A percentile compares a stretch with the other conserved stretches of the same genome.
These are phyloP conservation scores for Coniella lustricola DNA, from an alignment of 2,329 filamentous ascomycete genomes.

Conservation along the genomic window DNA sequence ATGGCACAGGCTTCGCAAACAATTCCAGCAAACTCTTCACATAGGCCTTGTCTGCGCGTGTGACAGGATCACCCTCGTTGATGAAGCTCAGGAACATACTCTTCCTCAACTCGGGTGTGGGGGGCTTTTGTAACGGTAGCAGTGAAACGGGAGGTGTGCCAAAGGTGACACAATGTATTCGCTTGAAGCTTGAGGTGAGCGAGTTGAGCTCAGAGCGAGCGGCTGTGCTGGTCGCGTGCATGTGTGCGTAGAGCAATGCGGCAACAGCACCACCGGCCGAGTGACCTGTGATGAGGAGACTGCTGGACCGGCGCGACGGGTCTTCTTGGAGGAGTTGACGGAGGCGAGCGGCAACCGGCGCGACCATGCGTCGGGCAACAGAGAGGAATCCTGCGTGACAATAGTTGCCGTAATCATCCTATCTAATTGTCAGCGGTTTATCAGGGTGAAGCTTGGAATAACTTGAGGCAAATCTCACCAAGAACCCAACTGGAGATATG, in stretches of 20 bases:
- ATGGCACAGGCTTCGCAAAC: constrained; percentile 54
- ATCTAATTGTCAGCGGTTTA: neutral
- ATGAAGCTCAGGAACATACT: constrained; percentile 73
- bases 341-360: constrained; percentile 63
- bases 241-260: constrained; percentile 71
- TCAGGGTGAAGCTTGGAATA: constrained; percentile 18
- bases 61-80: constrained; percentile 81
- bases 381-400: constrained; percentile 77
- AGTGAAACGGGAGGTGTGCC: constrained; percentile 74
- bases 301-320: constrained; percentile 57
- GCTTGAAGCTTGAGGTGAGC: constrained; percentile 64
- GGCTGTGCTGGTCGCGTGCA: constrained; percentile 53
- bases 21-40: constrained; percentile 66
- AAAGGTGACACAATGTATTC: constrained; percentile 79
- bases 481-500: constrained; percentile 57
- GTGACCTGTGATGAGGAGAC: constrained; percentile 77
- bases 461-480: too few species aligned
- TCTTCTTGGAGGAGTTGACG: constrained; percentile 65
- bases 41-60: constrained; percentile 69
- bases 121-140: constrained; percentile 57
- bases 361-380: constrained; percentile 68
- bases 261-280: constrained; percentile 82
- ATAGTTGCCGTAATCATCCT: constrained; percentile 67
- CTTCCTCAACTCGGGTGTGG: constrained; percentile 43
- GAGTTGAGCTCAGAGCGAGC: constrained; percentile 61